Percentiles rank a stretch among this genome's conserved stretches.
These are phyloP conservation scores for Linanthus parryae DNA, from an alignment of 148 eudicot genomes.

Conservation along the genomic window DNA sequence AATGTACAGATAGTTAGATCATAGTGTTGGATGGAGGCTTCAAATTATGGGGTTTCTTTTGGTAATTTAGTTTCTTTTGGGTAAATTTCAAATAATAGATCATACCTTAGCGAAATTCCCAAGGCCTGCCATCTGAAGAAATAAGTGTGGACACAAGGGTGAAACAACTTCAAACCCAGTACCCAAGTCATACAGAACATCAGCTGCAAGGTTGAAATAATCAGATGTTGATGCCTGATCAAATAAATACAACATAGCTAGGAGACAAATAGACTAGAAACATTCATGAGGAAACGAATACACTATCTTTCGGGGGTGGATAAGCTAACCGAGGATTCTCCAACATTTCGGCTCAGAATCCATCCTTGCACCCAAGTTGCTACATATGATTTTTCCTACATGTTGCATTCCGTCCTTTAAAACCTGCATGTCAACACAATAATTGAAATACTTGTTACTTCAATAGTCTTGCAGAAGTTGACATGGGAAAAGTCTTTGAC, in stretches of 20 bases:
- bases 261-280: background rate
- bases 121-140: conserved; percentile 96
- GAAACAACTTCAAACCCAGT: conserved; percentile 95
- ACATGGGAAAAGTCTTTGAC: background rate
- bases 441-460: too few relatives aligned
- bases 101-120: conserved; percentile 96
- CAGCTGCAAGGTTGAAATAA: conserved; percentile 91
- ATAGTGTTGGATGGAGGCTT: too few relatives aligned
- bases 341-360: conserved; percentile 98
- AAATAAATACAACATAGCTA: background rate
- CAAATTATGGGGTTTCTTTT: too few relatives aligned
- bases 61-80: too few relatives aligned
- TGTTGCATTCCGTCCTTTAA: conserved; percentile 99
- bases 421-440: conserved; percentile 38
- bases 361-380: conserved; percentile 97
- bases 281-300: background rate
- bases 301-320: background rate
- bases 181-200: conserved; percentile 91
- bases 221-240: too few relatives aligned
- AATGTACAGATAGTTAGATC: too few relatives aligned
- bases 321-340: conserved; percentile 76
- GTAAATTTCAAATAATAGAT: background rate
- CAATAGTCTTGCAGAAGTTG: conserved; percentile 5
- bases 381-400: conserved; percentile 91
- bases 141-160: conserved; percentile 89